Evolutionary conservation across 2,329 filamentous ascomycete species (phyloP), one percentile per base, ranked within the genome.

Genomic region (Onygenales sp.): DNA sequence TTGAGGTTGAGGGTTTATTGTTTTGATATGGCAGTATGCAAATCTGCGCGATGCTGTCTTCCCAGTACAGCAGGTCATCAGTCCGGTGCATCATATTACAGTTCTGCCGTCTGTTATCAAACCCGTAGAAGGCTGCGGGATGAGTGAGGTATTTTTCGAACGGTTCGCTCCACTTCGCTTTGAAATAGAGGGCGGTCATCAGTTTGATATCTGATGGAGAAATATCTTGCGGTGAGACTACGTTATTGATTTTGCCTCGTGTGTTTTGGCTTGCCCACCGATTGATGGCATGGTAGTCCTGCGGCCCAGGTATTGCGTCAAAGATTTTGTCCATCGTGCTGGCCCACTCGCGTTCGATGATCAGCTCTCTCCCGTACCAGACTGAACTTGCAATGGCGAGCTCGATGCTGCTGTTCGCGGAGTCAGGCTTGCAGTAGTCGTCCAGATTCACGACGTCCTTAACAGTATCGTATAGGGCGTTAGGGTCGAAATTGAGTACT

Each of bases 151-250:
- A 37, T 27, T 21, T 42, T 10, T 31, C n/a, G 47, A 54, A 54
- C 33, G 52, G 49, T 9, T 42, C 27, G 6, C 21, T 36, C 52
- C 52, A 54, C n/a, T 46, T 31, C 2, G 42, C 52, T 13, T 52
- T 54, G 48, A 54, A 54, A 36, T 54, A 54, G 6, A 54, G 40
- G 33, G 40, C n/a, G 13, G 49, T 52, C 13, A 54, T 34, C 42
- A 54, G n/a, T 34, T 32, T 54, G 11, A 54, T 17, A 46, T 40
- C 42, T 11, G 14, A 11, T n/a, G 6, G 6, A n/a, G 42, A n/a
- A 13, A 47, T n/a, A 11, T 27, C 21, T 8, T 8, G 2, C 10
- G 40, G 42, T 2, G 27, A 10, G 10, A 54, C 48, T 7, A 51
- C 31, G 32, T 36, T 42, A 17, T 10, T 9, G 36, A 54, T 54